Evolutionary conservation across 2,329 filamentous ascomycete genomes (phyloP), one percentile per base, ranked within the genome.

Genomic region (Penicillium capsulatum): DNA sequence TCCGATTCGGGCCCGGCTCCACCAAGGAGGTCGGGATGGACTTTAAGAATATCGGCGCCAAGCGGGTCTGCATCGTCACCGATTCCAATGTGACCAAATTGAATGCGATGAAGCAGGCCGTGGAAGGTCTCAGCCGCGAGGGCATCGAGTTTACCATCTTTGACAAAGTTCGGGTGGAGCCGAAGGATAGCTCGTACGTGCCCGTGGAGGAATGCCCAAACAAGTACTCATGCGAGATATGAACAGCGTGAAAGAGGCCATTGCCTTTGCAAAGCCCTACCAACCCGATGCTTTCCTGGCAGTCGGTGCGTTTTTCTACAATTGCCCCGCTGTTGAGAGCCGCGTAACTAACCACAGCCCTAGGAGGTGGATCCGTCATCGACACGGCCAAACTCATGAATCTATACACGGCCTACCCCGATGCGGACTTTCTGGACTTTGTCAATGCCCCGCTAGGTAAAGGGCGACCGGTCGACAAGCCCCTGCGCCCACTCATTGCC

Each of bases 341-440:
- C n/a, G n/a, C n/a, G 29, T 44, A 57, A 45, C 42, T 13, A 28
- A 9, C 31, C 10, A 19, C 3, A 33, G n/a, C 10, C 10, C 7
- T 22, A 68, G 66, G 77, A 13, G 83, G 89, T 53, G 92, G 92
- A 26, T 94, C 88, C 27, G 92, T 97, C 51, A 98, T 98, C 53
- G 92, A 98, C 67, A 98, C 92, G 1, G 91, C 92, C 38, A 98
- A 98, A 68, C 76, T 98, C 40, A 97, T 98, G 90, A 98, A 98
- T 61, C 76, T 98, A 0, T 97, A 97, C 69, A 86, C 83, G 1
- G 83, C 80, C 47, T 96, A 89, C 61, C 90, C 90, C 0, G 85
- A 96, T 6, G 91, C 91, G 22, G 86, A 92, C 54, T 96, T 98
- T 61, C 75, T 97, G 24, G 91, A 98, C 72, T 98, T 98, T 56